Conservation (phyloP, 2,329 filamentous ascomycete species). For the Zymoseptoria tritici region DNA sequence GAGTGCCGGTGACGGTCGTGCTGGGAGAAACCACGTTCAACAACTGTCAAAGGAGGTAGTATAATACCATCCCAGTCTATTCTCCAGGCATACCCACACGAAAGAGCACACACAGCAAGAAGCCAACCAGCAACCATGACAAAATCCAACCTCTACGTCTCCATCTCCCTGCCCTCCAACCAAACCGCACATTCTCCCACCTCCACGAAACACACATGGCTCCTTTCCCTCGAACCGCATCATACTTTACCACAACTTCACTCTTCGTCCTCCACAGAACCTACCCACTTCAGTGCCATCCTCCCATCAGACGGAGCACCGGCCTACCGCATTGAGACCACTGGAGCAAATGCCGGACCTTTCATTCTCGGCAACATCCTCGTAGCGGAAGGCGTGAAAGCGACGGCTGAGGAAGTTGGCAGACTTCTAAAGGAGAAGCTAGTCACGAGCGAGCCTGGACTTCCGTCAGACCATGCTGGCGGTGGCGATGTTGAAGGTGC, state of each 20-base stretch:
- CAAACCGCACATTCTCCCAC: not conserved
- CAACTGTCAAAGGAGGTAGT: too few species aligned
- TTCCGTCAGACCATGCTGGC: constrained; percentile 4
- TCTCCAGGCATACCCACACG: too few species aligned
- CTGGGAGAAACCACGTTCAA: too few species aligned
- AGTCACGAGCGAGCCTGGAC: not conserved
- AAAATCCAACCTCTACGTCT: constrained; percentile 9
- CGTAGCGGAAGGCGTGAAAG: constrained; percentile 10
- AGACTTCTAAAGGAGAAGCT: constrained; percentile 6
- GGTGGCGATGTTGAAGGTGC: constrained; percentile 1
- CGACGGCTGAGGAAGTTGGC: constrained; percentile 6
- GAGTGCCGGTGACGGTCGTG: too few species aligned
- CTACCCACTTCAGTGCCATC: constrained; percentile 5
- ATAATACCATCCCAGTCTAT: too few species aligned
- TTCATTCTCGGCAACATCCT: constrained; percentile 12
- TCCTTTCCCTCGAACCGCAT: constrained; percentile 9
- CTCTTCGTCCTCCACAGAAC: constrained; percentile 5
- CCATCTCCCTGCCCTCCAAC: constrained; percentile 1
- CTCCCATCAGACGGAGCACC: not conserved
- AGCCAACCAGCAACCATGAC: not conserved
- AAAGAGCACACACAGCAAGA: too few species aligned
- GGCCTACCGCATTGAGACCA: constrained; percentile 3
- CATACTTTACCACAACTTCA: constrained; percentile 4
- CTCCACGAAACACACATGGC: constrained; percentile 3
- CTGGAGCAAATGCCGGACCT: constrained; percentile 1